Evolutionary conservation across 2,329 filamentous ascomycete species (phyloP), one percentile per base, ranked within the genome.

Genomic region (Talaromyces sp.): DNA sequence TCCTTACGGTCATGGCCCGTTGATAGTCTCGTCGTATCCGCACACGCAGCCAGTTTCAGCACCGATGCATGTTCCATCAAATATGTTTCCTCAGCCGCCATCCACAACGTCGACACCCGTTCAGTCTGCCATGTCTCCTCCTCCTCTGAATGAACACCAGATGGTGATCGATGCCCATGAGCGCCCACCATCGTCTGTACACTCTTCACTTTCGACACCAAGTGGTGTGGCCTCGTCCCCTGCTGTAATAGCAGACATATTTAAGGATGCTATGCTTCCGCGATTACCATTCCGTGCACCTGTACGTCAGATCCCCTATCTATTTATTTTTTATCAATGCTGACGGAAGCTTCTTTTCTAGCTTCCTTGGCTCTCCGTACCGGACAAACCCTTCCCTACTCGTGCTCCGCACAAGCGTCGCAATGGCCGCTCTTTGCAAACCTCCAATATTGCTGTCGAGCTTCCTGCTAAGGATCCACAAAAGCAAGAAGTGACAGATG

Each of bases 361-460:
- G 80, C 74, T 88, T 21, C 86, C 86, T 11, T 88, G 85, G 85
- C 79, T 85, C 37, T 88, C 85, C 12, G 79, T 82, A 31, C 79
- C 82, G 16, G 81, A 83, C 21, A 75, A 74, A 35, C 74, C 80
- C 2, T 87, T 88, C 68, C 85, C 85, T 3, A 73, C 80, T 16
- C 79, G 80, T 69, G 77, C 79, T 56, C 77, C 80, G 14, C 75
- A 77, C 59, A 77, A 79, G 67, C 79, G 80, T 67, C 79, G 82
- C 59, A 77, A 71, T 66, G 67, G 68, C 42, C 75, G 73, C 56
- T 66, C 68, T 12, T 69, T 80, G 18, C 71, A 75, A 61, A 69
- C 72, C 28, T 73, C 72, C 9, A 67, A 68, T 18, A 66, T 70
- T 39, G 69, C 73, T 1, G 74, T 81, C n/a, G 81, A 84, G 58